phyloP scores from a whole-genome alignment of 495 filamentous ascomycete species.

The Lepraria neglecta region DNA sequence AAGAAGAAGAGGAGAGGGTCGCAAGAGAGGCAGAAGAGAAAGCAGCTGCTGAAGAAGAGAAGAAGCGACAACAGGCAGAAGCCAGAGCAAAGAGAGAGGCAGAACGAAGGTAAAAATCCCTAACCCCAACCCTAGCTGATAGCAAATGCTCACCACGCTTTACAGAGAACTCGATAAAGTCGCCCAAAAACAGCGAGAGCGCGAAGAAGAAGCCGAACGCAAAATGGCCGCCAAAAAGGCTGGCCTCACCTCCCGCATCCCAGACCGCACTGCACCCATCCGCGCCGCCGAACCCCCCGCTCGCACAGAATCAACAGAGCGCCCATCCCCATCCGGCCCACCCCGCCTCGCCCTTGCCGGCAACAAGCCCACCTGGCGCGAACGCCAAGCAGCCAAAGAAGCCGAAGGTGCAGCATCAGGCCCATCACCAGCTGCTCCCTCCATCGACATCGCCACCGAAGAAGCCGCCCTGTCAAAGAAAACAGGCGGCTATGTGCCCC shows the following conservation, averaged over 20 bases:
- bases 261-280: slow-evolving; percentile 32
- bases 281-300: slow-evolving; percentile 24
- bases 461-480: slow-evolving; percentile 32
- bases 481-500: slow-evolving; percentile 46
- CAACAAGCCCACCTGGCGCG: slow-evolving; percentile 69
- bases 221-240: slow-evolving; percentile 39
- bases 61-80: slow-evolving; percentile 53
- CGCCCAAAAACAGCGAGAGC: slow-evolving; percentile 57
- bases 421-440: slow-evolving; percentile 31
- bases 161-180: slow-evolving; percentile 60
- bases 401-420: slow-evolving; percentile 31
- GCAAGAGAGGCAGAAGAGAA: slow-evolving; percentile 78
- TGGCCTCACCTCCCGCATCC: slow-evolving; percentile 22
- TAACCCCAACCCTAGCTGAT: neutral
- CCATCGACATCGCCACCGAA: slow-evolving; percentile 35
- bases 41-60: slow-evolving; percentile 64
- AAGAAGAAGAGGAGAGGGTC: slow-evolving; percentile 80
- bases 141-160: neutral
- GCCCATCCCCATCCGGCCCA: slow-evolving; percentile 46
- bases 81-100: slow-evolving; percentile 77
- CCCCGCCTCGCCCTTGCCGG: slow-evolving; percentile 65
- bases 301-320: slow-evolving; percentile 50
- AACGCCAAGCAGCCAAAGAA: slow-evolving; percentile 66
- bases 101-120: slow-evolving; percentile 60
- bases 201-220: slow-evolving; percentile 64